Percentiles rank a stretch among this genome's conserved stretches.
phyloP scores from a whole-genome alignment of 352 stramenopile genomes.

The Phytophthora melonis region DNA sequence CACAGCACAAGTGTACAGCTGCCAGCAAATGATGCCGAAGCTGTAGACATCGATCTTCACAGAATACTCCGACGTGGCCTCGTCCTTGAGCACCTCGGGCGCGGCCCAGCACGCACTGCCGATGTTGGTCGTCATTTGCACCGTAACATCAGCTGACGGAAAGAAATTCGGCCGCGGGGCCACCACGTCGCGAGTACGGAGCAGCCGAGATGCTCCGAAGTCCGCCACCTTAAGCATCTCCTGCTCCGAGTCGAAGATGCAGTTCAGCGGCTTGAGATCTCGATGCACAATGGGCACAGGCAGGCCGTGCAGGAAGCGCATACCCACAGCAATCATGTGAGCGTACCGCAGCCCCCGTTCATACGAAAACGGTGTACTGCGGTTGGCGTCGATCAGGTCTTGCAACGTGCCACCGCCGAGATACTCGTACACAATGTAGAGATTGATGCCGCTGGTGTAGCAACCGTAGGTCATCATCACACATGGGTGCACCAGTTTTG shows the following conservation, averaged over 20 bases:
- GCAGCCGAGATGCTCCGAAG: slow-evolving; percentile 80
- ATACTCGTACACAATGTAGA: slow-evolving; percentile 89
- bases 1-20: slow-evolving; percentile 77
- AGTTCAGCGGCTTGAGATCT: slow-evolving; percentile 85
- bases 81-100: slow-evolving; percentile 77
- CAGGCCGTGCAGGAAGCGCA: slow-evolving; percentile 81
- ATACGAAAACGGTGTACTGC: slow-evolving; percentile 58
- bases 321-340: slow-evolving; percentile 84
- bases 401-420: slow-evolving; percentile 84
- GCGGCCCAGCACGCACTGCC: slow-evolving; percentile 84
- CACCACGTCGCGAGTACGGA: slow-evolving; percentile 71
- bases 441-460: slow-evolving; percentile 80
- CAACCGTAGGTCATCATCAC: slow-evolving; percentile 89
- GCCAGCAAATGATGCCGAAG: slow-evolving; percentile 89
- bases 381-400: slow-evolving; percentile 67
- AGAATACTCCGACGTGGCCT: slow-evolving; percentile 75
- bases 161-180: slow-evolving; percentile 63
- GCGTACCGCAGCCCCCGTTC: slow-evolving; percentile 76
- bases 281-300: slow-evolving; percentile 82
- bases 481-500: slow-evolving; percentile 78
- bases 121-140: slow-evolving; percentile 88
- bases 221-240: slow-evolving; percentile 86
- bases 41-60: slow-evolving; percentile 90
- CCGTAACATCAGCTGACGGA: slow-evolving; percentile 65
- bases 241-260: slow-evolving; percentile 80